Conservation (phyloP, 768 basidiomycete genomes). For the Hypholoma fasciculare region DNA sequence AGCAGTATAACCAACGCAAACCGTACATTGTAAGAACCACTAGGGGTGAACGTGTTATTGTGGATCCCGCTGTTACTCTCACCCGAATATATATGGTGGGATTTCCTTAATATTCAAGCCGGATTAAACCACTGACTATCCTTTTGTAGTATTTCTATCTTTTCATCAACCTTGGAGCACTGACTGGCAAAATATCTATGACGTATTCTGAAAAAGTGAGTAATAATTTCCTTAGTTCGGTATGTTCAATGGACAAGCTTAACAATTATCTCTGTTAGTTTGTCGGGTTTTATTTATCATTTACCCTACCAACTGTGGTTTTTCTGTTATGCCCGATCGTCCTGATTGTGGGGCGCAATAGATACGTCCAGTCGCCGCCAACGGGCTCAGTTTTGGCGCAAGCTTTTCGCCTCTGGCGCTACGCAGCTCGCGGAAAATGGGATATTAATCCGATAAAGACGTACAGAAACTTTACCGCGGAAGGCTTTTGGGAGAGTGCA, state of each 20-base stretch:
- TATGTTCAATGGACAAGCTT: conserved; percentile 13
- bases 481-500: conserved; percentile 72
- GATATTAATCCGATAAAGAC: conserved; percentile 52
- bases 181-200: conserved; percentile 72
- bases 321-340: conserved; percentile 67
- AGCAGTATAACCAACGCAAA: conserved; percentile 62
- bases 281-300: conserved; percentile 69
- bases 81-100: conserved; percentile 73
- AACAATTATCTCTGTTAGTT: conserved; percentile 31
- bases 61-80: conserved; percentile 70
- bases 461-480: conserved; percentile 47
- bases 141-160: conserved; percentile 57
- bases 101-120: not conserved
- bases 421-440: conserved; percentile 52
- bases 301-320: conserved; percentile 57
- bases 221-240: not conserved
- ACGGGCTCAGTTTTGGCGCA: conserved; percentile 62
- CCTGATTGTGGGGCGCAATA: conserved; percentile 53
- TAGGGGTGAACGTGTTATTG: conserved; percentile 70
- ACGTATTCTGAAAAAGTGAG: conserved; percentile 62
- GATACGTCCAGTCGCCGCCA: conserved; percentile 57
- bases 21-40: conserved; percentile 50
- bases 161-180: conserved; percentile 74
- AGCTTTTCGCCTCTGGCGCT: conserved; percentile 44
- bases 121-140: not conserved